These are phyloP conservation scores for Blastocystis hominis DNA, from an alignment of 352 stramenopile species.

Conservation along the genomic window DNA sequence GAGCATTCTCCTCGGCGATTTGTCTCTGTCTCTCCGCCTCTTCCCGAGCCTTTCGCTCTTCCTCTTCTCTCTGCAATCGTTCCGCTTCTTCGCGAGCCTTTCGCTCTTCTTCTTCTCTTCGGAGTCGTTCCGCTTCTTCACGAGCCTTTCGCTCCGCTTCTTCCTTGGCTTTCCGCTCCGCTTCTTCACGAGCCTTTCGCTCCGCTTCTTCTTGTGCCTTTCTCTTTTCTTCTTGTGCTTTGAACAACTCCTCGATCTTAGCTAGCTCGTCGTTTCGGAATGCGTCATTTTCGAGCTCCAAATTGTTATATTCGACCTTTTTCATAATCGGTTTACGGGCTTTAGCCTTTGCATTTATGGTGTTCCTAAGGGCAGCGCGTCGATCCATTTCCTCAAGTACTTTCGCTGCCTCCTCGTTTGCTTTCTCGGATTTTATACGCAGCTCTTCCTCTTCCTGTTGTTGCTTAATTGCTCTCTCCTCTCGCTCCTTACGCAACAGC, in stretches of 20 bases:
- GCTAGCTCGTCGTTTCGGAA: conserved; percentile 6
- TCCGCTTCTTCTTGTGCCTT: not conserved
- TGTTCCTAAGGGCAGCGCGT: not conserved
- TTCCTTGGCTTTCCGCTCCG: not conserved
- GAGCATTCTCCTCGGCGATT: not conserved
- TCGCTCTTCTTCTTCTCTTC: not conserved
- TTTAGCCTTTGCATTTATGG: not conserved
- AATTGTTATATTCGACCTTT: not conserved
- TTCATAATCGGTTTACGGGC: not conserved
- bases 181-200: not conserved
- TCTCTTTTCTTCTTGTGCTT: conserved; percentile 21
- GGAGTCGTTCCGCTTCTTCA: not conserved
- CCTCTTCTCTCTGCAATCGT: not conserved
- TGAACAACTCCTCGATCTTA: conserved; percentile 17
- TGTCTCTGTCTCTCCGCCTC: not conserved
- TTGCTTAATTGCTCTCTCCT: not conserved
- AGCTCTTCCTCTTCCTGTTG: not conserved
- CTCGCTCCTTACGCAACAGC: not conserved
- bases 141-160: not conserved
- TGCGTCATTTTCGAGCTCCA: not conserved
- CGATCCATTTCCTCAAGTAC: not conserved
- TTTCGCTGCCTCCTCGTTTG: not conserved
- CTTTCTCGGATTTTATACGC: not conserved
- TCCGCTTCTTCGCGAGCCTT: not conserved
- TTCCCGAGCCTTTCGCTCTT: not conserved